Evolutionary conservation across 441 rosid species (phyloP).

Genomic region (Theobroma grandiflorum): DNA sequence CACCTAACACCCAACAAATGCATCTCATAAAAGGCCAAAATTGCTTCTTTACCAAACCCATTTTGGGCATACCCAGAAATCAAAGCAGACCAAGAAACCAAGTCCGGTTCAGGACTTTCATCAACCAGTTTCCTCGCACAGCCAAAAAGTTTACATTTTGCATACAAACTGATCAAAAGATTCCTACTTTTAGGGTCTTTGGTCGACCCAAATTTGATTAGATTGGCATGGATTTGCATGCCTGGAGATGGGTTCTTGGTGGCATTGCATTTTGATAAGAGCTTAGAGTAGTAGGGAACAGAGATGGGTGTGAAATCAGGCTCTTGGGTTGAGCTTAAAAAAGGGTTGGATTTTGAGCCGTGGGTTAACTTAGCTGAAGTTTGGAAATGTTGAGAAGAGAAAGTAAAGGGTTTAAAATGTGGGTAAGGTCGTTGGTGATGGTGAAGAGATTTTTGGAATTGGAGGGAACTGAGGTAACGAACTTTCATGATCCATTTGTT

Average conservation of each 20-base stretch:
- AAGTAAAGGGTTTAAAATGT: conserved; percentile 28
- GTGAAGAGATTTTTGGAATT: conserved; percentile 38
- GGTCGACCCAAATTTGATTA: conserved; percentile 45
- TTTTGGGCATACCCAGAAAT: conserved; percentile 69
- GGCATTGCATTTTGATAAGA: conserved; percentile 50
- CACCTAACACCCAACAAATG: conserved; percentile 60
- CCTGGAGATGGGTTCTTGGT: conserved; percentile 49
- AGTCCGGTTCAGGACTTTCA: conserved; percentile 59
- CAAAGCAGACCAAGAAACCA: conserved; percentile 77
- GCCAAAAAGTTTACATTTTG: conserved; percentile 49
- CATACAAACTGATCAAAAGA: conserved; percentile 52
- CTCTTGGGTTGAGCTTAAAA: conserved; percentile 17
- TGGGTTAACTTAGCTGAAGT: conserved; percentile 16
- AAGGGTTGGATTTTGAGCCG: background rate
- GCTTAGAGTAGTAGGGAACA: conserved; percentile 41
- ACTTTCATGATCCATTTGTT: conserved; percentile 53
- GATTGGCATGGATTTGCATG: conserved; percentile 52
- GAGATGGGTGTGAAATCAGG: conserved; percentile 19
- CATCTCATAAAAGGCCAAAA: conserved; percentile 54
- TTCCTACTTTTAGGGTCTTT: conserved; percentile 46
- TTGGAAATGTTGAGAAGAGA: conserved; percentile 25
- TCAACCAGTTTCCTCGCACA: conserved; percentile 67
- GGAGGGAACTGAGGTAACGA: conserved; percentile 34
- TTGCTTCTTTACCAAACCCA: conserved; percentile 58
- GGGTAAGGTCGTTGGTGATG: conserved; percentile 41